Conservation (phyloP, 805 yeast species). For the Metschnikowia henanensis region DNA sequence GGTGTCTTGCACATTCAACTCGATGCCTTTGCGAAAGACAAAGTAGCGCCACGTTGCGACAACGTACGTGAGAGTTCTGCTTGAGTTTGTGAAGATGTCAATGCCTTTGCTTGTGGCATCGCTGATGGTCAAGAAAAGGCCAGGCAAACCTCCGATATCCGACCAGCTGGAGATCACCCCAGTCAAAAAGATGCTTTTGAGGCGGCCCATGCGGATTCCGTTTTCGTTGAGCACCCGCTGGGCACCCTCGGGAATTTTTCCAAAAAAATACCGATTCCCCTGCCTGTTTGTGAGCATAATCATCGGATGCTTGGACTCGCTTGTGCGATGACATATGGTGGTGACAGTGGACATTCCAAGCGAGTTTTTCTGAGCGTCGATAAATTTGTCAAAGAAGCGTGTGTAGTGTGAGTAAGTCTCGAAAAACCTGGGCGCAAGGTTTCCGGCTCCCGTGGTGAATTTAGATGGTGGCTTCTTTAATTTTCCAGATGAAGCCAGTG, state of each 20-base stretch:
- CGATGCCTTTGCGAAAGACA: constrained; percentile 75
- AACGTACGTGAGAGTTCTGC: constrained; percentile 42
- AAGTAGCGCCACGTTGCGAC: constrained; percentile 85
- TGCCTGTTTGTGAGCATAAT: constrained; percentile 48
- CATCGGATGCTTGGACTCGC: constrained; percentile 58
- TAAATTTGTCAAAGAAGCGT: constrained; percentile 8
- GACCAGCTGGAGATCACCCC: constrained; percentile 73
- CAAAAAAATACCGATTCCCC: constrained; percentile 66
- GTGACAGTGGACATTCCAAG: constrained; percentile 47
- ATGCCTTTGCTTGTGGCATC: constrained; percentile 69
- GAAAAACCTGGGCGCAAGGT: constrained; percentile 15
- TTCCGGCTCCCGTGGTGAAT: constrained; percentile 9
- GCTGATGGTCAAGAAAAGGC: constrained; percentile 75
- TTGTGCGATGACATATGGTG: constrained; percentile 52
- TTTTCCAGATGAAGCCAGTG: neutral
- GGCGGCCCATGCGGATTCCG: constrained; percentile 54
- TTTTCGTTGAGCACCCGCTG: constrained; percentile 73
- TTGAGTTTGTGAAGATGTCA: constrained; percentile 48
- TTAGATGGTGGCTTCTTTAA: neutral
- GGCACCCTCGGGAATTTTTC: constrained; percentile 81
- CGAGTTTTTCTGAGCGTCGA: constrained; percentile 4
- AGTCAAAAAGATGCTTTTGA: constrained; percentile 69
- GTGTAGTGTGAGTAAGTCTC: constrained; percentile 6
- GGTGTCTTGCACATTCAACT: constrained; percentile 39
- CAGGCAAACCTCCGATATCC: constrained; percentile 91